Base-by-base conservation (phyloP, 2,329 filamentous ascomycete genomes). In the Ophiostoma montium region DNA sequence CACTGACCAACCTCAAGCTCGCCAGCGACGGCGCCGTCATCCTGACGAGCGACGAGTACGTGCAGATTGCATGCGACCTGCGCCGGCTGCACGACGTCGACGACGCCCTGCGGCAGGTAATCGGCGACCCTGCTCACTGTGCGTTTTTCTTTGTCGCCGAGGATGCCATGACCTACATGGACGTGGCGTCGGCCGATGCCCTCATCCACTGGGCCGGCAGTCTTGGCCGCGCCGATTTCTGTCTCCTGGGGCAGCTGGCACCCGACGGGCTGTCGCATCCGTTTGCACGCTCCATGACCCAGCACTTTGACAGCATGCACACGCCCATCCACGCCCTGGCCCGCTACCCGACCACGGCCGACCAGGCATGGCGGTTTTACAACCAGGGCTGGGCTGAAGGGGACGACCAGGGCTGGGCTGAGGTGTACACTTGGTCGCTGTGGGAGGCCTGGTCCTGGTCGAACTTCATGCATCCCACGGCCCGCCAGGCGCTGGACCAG, bases 111-210 rank as follows among this genome's bases (percentile, higher is more conserved):
- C 70, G 71, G 16, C 65, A 65, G 11, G 70, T 82, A 41, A n/a
- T n/a, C n/a, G 61, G 86, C 2, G 68, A 81, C 35, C 61, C 82
- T 15, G 61, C 71, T 1, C 67, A 75, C 8, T 78, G 75, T 51
- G 70, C 74, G 3, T 74, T 95, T 2, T 68, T 95, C 21, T 94
- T 92, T 58, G 75, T 88, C 23, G 88, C 88, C 1, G 90, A 96
- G 64, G 88, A 95, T 13, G 94, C 88, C 3, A 77, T 94, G 36
- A 92, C 87, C 1, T 94, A 94, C 58, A 94, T 95, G 86, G 79
- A 87, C 50, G 76, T 78, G 2, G 63, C 74, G 19, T 79, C 78
- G 36, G 80, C 87, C 6, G 82, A 95, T 66, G 70, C 74, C 15
- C 70, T 95, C 9, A 80, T 95, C 30, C 62, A 42, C 46, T 95